These are phyloP conservation scores for Sinapis alba DNA, from an alignment of 441 rosid species.

Conservation along the genomic window DNA sequence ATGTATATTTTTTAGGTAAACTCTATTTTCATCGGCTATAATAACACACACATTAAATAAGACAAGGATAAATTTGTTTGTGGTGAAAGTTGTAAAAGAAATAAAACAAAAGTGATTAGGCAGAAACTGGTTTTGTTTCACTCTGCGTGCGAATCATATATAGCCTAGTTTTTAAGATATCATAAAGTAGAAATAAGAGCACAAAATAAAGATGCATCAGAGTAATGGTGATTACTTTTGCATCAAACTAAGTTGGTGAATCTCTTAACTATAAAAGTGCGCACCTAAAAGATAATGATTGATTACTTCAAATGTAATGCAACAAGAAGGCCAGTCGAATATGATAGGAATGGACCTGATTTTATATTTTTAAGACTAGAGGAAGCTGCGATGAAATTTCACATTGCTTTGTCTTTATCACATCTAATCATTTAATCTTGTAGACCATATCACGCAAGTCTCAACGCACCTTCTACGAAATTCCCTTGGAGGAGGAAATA, in stretches of 20 bases:
- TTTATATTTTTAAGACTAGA: neutral
- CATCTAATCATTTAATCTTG: slow-evolving; percentile 30
- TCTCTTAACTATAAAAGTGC: neutral
- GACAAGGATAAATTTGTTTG: slow-evolving; percentile 1
- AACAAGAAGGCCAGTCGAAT: slow-evolving; percentile 11
- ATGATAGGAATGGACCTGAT: neutral
- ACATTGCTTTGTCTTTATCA: slow-evolving; percentile 5
- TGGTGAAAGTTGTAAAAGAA: slow-evolving; percentile 8
- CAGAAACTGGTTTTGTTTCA: neutral
- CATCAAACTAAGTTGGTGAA: neutral
- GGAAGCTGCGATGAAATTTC: slow-evolving; percentile 39
- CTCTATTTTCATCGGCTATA: slow-evolving; percentile 1
- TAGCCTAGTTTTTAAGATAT: neutral
- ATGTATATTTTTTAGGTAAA: neutral
- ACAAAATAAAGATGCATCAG: neutral
- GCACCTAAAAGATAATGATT: slow-evolving; percentile 16
- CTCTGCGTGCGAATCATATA: neutral
- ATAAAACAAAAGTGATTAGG: slow-evolving; percentile 11
- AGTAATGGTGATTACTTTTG: neutral
- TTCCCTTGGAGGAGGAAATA: slow-evolving; percentile 11
- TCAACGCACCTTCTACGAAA: slow-evolving; percentile 38
- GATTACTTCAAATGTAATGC: slow-evolving; percentile 29
- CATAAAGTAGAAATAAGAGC: neutral
- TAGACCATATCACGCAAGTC: slow-evolving; percentile 21
- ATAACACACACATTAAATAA: slow-evolving; percentile 13